Evolutionary conservation across 2,329 filamentous ascomycete species (phyloP).

Genomic region (Byssoonygena ceratinophila): DNA sequence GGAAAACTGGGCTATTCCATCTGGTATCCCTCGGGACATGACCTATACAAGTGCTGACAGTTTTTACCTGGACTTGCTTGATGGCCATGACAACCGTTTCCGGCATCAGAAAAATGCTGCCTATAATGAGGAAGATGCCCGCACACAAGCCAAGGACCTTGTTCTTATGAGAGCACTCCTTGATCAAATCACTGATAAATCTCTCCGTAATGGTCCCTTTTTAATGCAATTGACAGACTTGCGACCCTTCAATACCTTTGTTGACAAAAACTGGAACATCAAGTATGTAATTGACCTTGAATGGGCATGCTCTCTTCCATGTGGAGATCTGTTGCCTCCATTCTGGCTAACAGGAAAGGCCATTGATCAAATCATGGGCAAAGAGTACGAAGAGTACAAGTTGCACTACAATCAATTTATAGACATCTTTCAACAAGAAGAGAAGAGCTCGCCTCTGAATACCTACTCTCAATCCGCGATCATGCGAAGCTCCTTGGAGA

Average conservation of each 20-base stretch:
- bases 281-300: constrained; percentile 29
- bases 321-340: constrained; percentile 22
- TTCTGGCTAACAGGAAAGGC: constrained; percentile 20
- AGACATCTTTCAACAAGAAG: constrained; percentile 16
- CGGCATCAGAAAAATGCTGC: constrained; percentile 19
- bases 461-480: background rate
- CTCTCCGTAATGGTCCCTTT: constrained; percentile 28
- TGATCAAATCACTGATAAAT: constrained; percentile 22
- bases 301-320: constrained; percentile 23
- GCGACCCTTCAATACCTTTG: constrained; percentile 18
- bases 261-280: constrained; percentile 27
- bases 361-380: background rate
- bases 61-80: constrained; percentile 21
- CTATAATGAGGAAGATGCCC: constrained; percentile 2
- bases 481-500: constrained; percentile 9
- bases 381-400: constrained; percentile 1
- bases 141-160: constrained; percentile 15
- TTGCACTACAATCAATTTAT: constrained; percentile 8
- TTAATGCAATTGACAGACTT: constrained; percentile 30
- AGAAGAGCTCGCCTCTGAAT: no score
- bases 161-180: constrained; percentile 23
- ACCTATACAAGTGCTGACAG: constrained; percentile 7
- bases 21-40: constrained; percentile 22
- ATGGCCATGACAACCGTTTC: constrained; percentile 20
- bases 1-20: constrained; percentile 10